Conservation (phyloP, 306 rosid species). For the Luffa acutangula region DNA sequence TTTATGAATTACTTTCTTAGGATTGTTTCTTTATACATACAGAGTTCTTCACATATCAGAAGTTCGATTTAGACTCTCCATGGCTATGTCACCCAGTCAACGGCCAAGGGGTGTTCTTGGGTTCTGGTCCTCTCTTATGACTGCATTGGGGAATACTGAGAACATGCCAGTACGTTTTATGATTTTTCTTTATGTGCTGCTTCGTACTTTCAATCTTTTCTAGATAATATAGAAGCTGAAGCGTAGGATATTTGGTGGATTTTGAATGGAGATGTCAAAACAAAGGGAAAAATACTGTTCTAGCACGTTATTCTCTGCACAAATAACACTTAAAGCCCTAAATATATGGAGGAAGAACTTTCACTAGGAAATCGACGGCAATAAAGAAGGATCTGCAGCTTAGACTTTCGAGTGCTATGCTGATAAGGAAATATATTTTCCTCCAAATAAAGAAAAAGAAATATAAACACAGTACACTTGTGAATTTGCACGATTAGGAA, state of each 20-base stretch:
- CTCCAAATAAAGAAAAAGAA: background rate
- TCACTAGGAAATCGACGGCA: background rate
- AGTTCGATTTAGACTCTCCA: slow-evolving; percentile 80
- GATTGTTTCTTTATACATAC: slow-evolving; percentile 27
- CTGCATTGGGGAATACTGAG: slow-evolving; percentile 95
- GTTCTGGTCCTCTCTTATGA: slow-evolving; percentile 98
- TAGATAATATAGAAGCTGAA: background rate
- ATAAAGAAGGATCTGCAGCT: background rate
- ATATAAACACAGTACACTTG: background rate
- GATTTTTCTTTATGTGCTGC: slow-evolving; percentile 6
- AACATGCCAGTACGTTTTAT: slow-evolving; percentile 79
- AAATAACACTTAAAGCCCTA: background rate
- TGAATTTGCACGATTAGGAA: background rate
- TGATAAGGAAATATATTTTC: background rate
- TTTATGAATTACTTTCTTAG: slow-evolving; percentile 5
- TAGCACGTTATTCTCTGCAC: background rate
- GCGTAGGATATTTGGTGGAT: background rate
- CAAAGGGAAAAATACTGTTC: background rate
- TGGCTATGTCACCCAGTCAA: slow-evolving; percentile 92
- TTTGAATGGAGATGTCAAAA: background rate
- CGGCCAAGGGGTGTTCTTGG: slow-evolving; percentile 96
- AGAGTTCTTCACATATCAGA: slow-evolving; percentile 81
- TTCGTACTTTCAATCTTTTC: background rate
- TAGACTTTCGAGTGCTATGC: background rate
- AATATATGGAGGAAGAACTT: background rate